A percentile compares a stretch with the other conserved stretches of the same genome.
Evolutionary conservation across 352 stramenopile species (phyloP).

Genomic region (Aphanomyces invadans): DNA sequence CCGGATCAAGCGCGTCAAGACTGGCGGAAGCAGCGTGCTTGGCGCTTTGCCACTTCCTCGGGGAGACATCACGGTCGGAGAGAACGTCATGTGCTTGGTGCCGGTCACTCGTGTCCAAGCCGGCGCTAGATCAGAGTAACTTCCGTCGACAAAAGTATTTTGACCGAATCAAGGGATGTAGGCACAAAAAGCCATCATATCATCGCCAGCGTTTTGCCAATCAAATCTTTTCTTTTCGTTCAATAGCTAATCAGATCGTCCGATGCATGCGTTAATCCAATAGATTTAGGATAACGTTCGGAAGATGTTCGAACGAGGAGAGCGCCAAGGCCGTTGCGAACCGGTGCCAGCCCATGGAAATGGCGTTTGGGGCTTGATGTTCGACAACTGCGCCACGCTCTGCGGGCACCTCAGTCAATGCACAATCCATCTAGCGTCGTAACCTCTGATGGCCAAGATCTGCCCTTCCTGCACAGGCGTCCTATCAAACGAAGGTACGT

Average conservation of each 20-base stretch:
- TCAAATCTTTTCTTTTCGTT: no score
- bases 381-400: not conserved
- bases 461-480: not conserved
- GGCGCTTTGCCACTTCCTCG: not conserved
- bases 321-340: not conserved
- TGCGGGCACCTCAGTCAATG: not conserved
- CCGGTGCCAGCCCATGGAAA: not conserved
- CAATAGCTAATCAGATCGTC: no score
- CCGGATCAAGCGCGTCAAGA: constrained; percentile 62
- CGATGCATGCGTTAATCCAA: no score
- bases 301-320: no score
- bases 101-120: not conserved
- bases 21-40: constrained; percentile 37
- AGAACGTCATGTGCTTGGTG: not conserved
- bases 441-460: not conserved
- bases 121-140: not conserved
- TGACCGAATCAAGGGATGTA: not conserved
- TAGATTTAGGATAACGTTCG: no score
- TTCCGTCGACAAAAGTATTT: not conserved
- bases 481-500: not conserved
- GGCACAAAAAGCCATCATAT: no score
- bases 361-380: not conserved
- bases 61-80: not conserved
- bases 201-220: no score
- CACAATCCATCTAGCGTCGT: not conserved